These are phyloP conservation scores for Bolboschoenus planiculmis DNA, from an alignment of 176 grass and related monocot genomes.

Conservation along the genomic window DNA sequence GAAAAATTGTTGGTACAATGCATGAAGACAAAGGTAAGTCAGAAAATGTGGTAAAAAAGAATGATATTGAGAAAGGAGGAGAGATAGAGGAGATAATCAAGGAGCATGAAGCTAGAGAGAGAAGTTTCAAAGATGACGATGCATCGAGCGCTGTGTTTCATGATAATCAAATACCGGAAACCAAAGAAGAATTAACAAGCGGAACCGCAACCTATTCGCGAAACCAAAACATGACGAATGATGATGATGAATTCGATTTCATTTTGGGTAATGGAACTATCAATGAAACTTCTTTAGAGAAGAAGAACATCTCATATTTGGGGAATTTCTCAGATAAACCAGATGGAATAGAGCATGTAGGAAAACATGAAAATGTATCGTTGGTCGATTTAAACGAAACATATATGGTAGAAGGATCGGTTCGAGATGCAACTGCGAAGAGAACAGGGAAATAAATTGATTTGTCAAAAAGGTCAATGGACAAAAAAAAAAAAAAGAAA, in stretches of 20 bases:
- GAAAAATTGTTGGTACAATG: neutral
- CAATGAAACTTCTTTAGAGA: neutral
- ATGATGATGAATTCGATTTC: neutral
- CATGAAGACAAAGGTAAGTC: conserved; percentile 4
- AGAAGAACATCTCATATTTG: conserved; percentile 18
- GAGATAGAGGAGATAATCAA: neutral
- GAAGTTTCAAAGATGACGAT: conserved; percentile 24
- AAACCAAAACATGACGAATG: neutral
- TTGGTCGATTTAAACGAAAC: conserved; percentile 7
- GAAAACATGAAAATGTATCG: neutral
- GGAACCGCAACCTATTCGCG: neutral
- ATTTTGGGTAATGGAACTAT: conserved; percentile 2
- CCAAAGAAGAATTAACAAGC: neutral
- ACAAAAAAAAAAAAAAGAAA: neutral
- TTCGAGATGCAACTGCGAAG: neutral
- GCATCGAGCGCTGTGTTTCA: conserved; percentile 14
- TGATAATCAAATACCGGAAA: neutral
- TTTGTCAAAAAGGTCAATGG: neutral
- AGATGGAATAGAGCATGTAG: neutral
- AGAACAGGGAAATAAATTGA: neutral
- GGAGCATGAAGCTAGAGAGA: conserved; percentile 26
- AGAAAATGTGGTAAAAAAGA: neutral
- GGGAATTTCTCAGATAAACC: neutral
- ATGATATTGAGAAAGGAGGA: neutral
- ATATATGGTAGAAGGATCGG: neutral